Percentiles rank a stretch among this genome's conserved stretches.
Conservation (phyloP, 1,284 basidiomycete genomes). For the Ceratobasidium sp. region DNA sequence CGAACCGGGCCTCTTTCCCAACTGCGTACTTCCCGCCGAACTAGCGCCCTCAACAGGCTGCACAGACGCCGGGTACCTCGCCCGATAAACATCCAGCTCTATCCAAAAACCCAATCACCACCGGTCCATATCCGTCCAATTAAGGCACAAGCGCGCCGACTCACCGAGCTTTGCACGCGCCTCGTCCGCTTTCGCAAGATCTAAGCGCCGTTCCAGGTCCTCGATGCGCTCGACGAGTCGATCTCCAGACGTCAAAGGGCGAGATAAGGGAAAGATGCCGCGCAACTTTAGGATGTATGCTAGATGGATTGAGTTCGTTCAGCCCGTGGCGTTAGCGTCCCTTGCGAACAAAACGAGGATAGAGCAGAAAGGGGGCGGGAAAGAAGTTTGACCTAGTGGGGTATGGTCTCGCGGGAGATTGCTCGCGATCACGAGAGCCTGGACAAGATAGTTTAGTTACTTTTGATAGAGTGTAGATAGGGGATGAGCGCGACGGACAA, state of each 20-base stretch:
- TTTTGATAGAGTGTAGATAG: too few species aligned
- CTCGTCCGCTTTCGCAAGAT: slow-evolving; percentile 24
- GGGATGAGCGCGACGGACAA: not conserved
- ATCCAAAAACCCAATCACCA: not conserved
- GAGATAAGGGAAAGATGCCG: slow-evolving; percentile 19
- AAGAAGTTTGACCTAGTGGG: slow-evolving; percentile 14
- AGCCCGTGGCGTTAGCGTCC: not conserved
- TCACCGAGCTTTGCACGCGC: slow-evolving; percentile 32
- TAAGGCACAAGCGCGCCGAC: not conserved
- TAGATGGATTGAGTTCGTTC: not conserved
- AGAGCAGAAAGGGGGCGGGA: too few species aligned
- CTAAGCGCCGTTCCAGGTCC: slow-evolving; percentile 14
- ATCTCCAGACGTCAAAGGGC: not conserved
- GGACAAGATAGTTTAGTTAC: not conserved
- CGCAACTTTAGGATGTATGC: slow-evolving; percentile 24
- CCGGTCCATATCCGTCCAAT: not conserved
- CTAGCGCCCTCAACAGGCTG: not conserved
- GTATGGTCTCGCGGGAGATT: slow-evolving; percentile 15
- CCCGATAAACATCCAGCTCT: slow-evolving; percentile 22
- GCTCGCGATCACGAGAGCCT: slow-evolving; percentile 36
- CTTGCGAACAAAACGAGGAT: slow-evolving; percentile 17
- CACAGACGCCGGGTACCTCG: not conserved
- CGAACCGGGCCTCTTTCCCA: slow-evolving; percentile 20
- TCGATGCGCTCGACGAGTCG: slow-evolving; percentile 19
- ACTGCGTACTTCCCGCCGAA: not conserved